Evolutionary conservation across 1,284 basidiomycete genomes (phyloP), one percentile per base, ranked within the genome.

Genomic region (Tylopilus orsonianus): DNA sequence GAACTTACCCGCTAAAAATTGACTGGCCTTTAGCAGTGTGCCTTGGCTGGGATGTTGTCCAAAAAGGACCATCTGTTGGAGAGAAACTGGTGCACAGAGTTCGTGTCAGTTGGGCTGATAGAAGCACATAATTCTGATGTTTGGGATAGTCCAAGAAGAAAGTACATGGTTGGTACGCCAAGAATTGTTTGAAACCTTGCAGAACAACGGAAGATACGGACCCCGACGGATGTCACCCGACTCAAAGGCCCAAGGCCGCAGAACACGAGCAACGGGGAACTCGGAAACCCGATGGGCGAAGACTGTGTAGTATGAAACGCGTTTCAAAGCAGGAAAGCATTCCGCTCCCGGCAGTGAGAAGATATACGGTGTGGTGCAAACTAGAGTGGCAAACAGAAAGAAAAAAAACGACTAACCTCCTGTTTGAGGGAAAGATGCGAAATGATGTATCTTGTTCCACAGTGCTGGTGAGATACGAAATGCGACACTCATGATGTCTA

Each of bases 371-470:
- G 16, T 1, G 8, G 5, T 19, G 14, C 14, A 26, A 8, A 3
- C n/a, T 8, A 19, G 16, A 22, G 22, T 20, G 33, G 18, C 23
- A 41, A 23, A 93, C 27, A 24, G 38, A 92, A 93, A 4, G 5
- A 41, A 13, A 88, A 94, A 93, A 30, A 3, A 6, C 26, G 34
- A 74, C 83, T 55, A 40, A 90, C 90, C 89, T 48, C 91, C 90
- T 3, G 91, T 93, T 70, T 93, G 93, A 1, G 93, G 93, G 71
- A 97, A 97, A 2, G 88, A 90, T 0, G 94, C 92, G 69, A 93
- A 97, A 64, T 97, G 91, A 69, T 90, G 87, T 50, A 97, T 93
- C 71, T 84, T 89, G 73, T 95, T 88, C 90, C 93, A 93, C 58
- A 97, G 75, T n/a, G 80, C 75, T 46, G 85, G 74, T 20, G 84